Conservation (phyloP, 768 basidiomycete species). For the Cubamyces sp. region DNA sequence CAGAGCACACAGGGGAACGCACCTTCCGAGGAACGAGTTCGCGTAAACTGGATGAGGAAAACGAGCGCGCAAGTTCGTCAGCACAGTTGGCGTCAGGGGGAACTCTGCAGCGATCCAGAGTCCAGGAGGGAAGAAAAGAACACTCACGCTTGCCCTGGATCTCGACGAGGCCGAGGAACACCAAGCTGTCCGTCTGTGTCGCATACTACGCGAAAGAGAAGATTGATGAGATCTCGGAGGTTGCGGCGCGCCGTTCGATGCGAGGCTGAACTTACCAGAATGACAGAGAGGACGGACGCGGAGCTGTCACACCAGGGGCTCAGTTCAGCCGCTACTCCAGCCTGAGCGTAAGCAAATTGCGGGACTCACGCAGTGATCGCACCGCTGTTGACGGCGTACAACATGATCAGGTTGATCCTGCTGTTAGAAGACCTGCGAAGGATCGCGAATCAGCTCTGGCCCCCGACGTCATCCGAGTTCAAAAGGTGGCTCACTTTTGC, state of each 20-base stretch:
- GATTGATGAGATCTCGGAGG: not conserved
- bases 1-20: not conserved
- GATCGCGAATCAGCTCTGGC: not conserved
- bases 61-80: not conserved
- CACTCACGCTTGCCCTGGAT: constrained; percentile 26
- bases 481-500: not conserved
- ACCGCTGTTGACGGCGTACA: constrained; percentile 22
- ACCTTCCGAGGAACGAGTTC: constrained; percentile 26
- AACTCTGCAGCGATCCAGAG: not conserved
- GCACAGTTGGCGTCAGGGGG: not conserved
- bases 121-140: not conserved
- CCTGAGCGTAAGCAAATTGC: not conserved
- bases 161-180: constrained; percentile 27
- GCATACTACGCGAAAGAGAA: not conserved
- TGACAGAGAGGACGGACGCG: constrained; percentile 20
- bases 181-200: constrained; percentile 21
- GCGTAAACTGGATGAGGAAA: constrained; percentile 17
- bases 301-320: constrained; percentile 5
- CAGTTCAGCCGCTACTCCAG: not conserved
- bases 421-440: constrained; percentile 14
- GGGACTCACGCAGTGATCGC: constrained; percentile 21
- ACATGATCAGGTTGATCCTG: constrained; percentile 16
- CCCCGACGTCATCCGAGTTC: not conserved
- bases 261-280: constrained; percentile 8
- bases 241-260: not conserved